Conservation (phyloP, 805 yeast species). For the Metschnikowia amazonensis region DNA sequence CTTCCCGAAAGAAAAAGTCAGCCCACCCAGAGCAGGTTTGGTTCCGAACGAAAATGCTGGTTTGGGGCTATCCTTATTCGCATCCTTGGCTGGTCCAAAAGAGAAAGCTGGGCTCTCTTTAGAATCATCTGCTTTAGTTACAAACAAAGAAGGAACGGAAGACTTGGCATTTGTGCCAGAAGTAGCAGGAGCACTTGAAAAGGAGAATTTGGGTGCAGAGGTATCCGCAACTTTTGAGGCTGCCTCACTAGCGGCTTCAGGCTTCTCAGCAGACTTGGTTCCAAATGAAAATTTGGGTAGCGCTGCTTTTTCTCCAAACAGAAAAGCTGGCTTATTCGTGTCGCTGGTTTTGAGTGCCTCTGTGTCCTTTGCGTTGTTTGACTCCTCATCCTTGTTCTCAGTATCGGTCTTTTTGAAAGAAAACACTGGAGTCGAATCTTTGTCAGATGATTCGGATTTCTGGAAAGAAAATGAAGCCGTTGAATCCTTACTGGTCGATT, state of each 20-base stretch:
- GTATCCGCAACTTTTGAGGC: not conserved
- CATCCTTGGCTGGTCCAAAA: slow-evolving; percentile 2
- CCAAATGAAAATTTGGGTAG: slow-evolving; percentile 2
- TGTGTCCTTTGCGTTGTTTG: not conserved
- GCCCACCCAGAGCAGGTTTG: not conserved
- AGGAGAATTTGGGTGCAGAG: not conserved
- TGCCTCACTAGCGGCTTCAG: not conserved
- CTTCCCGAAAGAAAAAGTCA: slow-evolving; percentile 1
- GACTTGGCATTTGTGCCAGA: not conserved
- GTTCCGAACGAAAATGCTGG: slow-evolving; percentile 17
- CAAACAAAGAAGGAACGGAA: not conserved
- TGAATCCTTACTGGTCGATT: not conserved
- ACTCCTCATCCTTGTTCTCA: not conserved
- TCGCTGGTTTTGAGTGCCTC: not conserved
- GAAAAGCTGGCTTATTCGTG: not conserved
- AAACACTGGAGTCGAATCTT: not conserved
- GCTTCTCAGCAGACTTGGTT: not conserved
- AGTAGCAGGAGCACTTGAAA: not conserved
- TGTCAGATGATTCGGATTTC: not conserved
- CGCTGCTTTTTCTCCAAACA: not conserved
- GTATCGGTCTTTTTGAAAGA: not conserved
- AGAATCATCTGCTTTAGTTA: not conserved
- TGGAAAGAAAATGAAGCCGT: not conserved
- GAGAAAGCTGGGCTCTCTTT: slow-evolving; percentile 4
- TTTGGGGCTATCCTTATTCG: not conserved